Percentiles rank a stretch among this genome's conserved stretches.
These are phyloP conservation scores for Lagenaria siceraria DNA, from an alignment of 306 rosid genomes.

Conservation along the genomic window DNA sequence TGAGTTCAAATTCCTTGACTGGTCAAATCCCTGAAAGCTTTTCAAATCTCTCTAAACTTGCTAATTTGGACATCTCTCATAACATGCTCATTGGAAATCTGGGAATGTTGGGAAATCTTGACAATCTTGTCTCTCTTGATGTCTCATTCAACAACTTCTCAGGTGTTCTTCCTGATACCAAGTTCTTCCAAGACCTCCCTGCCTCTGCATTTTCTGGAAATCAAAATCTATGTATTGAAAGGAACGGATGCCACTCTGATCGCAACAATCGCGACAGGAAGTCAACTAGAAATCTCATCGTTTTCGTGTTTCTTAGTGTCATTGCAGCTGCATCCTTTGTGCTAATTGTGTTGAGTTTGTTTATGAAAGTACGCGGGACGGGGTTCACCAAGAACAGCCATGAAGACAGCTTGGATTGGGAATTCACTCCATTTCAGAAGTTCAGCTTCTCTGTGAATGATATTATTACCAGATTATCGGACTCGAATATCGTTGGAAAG, in stretches of 20 bases:
- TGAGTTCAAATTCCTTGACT: constrained; percentile 71
- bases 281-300: constrained; percentile 32
- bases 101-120: constrained; percentile 38
- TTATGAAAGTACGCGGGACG: constrained; percentile 37
- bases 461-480: constrained; percentile 50
- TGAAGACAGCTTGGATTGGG: constrained; percentile 55
- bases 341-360: constrained; percentile 40
- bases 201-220: constrained; percentile 52
- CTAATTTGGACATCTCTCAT: constrained; percentile 78
- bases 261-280: constrained; percentile 24
- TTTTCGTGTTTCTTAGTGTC: constrained; percentile 51
- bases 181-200: constrained; percentile 62
- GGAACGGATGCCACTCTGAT: constrained; percentile 27
- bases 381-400: constrained; percentile 21
- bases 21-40: constrained; percentile 72
- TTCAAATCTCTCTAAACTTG: constrained; percentile 73
- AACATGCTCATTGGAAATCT: constrained; percentile 67
- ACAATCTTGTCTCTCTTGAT: constrained; percentile 71
- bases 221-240: constrained; percentile 50
- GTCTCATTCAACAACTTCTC: constrained; percentile 74
- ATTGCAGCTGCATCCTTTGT: constrained; percentile 36
- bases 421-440: constrained; percentile 85
- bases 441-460: constrained; percentile 66
- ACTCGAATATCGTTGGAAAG: constrained; percentile 70
- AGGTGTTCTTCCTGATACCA: constrained; percentile 68